Percentiles rank a stretch among this genome's conserved stretches.
phyloP scores from a whole-genome alignment of 2,329 filamentous ascomycete species.

The Aspergillus flavus region DNA sequence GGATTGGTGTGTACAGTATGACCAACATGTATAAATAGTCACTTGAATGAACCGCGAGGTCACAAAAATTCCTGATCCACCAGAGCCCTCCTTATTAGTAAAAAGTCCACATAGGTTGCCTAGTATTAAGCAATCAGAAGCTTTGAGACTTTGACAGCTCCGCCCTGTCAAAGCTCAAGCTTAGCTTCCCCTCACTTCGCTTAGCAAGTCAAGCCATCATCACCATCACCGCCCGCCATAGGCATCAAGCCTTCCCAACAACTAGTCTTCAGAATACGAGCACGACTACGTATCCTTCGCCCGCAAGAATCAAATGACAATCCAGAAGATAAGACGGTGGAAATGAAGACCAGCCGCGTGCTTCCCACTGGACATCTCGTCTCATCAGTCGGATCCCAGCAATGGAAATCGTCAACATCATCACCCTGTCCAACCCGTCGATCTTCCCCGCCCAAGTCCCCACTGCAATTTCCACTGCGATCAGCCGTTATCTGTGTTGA shows the following conservation, averaged over 20 bases:
- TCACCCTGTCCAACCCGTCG: neutral
- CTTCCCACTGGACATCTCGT: no score
- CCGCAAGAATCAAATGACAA: neutral
- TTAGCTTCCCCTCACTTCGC: neutral
- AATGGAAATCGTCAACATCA: neutral
- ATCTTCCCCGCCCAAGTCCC: neutral
- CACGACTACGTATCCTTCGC: neutral
- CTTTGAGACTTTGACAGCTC: neutral
- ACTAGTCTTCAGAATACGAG: neutral
- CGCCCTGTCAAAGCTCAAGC: neutral
- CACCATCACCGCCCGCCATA: neutral
- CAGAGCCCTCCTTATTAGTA: neutral
- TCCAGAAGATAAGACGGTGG: no score
- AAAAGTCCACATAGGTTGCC: neutral
- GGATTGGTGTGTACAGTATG: slow-evolving; percentile 1
- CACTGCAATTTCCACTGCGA: no score
- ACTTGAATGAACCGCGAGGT: neutral
- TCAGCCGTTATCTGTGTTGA: no score
- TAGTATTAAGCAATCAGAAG: neutral
- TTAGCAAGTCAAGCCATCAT: neutral
- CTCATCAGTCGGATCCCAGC: neutral
- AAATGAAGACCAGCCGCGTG: no score
- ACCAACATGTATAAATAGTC: slow-evolving; percentile 1
- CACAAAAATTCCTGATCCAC: neutral
- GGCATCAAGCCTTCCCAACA: no score